Conservation (phyloP, 345 rosid genomes). For the Sisymbrium altissimum region DNA sequence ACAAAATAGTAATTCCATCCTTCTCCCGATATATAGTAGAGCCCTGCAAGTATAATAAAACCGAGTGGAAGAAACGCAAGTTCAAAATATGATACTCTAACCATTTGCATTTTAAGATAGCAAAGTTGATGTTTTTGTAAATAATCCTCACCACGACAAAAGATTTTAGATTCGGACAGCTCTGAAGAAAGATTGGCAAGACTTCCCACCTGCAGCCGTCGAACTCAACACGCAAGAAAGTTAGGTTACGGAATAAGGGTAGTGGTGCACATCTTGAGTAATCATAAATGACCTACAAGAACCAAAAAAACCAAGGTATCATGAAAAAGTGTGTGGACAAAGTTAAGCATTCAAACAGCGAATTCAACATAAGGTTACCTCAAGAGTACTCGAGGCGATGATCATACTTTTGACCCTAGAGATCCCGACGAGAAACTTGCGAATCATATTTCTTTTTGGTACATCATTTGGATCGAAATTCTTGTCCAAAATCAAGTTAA, state of each 20-base stretch:
- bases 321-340: background rate
- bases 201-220: background rate
- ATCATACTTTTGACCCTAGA: background rate
- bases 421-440: background rate
- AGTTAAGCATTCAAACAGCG: background rate
- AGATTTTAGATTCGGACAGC: constrained; percentile 17
- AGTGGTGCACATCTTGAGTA: background rate
- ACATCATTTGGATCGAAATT: background rate
- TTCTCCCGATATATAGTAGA: background rate
- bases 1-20: background rate
- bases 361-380: background rate
- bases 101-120: background rate
- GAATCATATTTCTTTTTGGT: constrained; percentile 5
- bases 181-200: constrained; percentile 17
- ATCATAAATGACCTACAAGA: background rate
- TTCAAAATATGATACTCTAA: background rate
- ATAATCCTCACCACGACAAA: background rate
- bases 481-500: background rate
- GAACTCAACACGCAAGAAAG: background rate
- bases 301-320: background rate
- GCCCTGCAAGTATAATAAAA: background rate
- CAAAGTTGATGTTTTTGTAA: too few relatives aligned
- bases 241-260: constrained; percentile 7
- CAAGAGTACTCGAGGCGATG: background rate
- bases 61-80: background rate